phyloP scores from a whole-genome alignment of 2,329 filamentous ascomycete genomes.

The Septoria petroselini region DNA sequence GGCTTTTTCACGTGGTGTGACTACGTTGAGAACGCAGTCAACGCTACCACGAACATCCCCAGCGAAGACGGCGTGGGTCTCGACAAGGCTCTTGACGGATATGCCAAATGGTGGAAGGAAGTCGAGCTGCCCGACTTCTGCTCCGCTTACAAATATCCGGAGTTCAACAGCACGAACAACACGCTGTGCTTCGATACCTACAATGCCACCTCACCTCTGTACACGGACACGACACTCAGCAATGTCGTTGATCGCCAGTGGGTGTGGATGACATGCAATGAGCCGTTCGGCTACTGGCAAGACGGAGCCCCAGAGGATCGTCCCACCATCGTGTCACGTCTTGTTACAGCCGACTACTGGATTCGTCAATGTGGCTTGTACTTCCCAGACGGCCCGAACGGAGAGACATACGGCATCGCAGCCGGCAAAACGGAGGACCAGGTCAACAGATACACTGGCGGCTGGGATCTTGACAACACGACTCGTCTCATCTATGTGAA shows the following conservation, averaged over 20 bases:
- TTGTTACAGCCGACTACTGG: constrained; percentile 53
- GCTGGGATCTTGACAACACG: constrained; percentile 53
- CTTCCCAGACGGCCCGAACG: constrained; percentile 52
- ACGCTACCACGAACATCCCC: background rate
- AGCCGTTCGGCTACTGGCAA: constrained; percentile 58
- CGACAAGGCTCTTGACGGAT: constrained; percentile 52
- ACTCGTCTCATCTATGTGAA: constrained; percentile 58
- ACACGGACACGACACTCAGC: constrained; percentile 48
- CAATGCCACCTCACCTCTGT: constrained; percentile 50
- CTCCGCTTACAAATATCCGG: constrained; percentile 52
- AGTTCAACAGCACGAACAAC: constrained; percentile 37
- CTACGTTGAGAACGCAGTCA: constrained; percentile 39
- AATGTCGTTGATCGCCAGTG: constrained; percentile 55
- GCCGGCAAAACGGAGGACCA: constrained; percentile 48
- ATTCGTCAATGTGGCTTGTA: constrained; percentile 54
- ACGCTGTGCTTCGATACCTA: constrained; percentile 55
- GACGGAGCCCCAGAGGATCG: constrained; percentile 49
- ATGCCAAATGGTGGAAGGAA: constrained; percentile 53
- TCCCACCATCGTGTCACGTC: constrained; percentile 52
- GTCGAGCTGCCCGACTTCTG: constrained; percentile 50
- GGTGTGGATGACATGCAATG: constrained; percentile 62
- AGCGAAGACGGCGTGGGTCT: constrained; percentile 52
- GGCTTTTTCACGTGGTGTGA: constrained; percentile 48
- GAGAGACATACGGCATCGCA: constrained; percentile 50
- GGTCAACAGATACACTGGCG: constrained; percentile 54